Evolutionary conservation across 257 asterid species (phyloP), one percentile per base, ranked within the genome.

Genomic region (Oldenlandia corymbosa): DNA sequence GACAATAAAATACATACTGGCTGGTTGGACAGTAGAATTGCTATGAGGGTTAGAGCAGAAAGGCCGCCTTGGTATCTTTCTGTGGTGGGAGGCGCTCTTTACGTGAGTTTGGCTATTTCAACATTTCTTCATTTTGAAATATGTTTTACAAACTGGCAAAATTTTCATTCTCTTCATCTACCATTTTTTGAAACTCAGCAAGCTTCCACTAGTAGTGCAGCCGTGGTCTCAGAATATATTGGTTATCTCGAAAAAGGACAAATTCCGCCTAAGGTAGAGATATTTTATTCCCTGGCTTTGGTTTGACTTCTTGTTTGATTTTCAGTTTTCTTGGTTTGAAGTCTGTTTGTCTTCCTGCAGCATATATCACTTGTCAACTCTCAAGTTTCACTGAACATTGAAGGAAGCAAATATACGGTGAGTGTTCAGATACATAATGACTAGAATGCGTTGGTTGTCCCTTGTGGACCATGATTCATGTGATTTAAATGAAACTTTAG

Each of bases 1-100:
- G 99, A 87, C 45, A 93, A 93, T 80, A 93, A 84, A 79, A 90
- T 93, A 74, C 99, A 93, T 71, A 93, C 99, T 14, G 99, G 99
- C 66, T 93, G 99, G 99, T 80, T 93, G 67, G 99, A 93, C 77
- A 93, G 97, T 79, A 85, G 99, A 87, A 93, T 93, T 68, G 99
- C 99, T 0, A 93, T 93, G 99, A 84, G 99, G 83, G 99, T 93
- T 77, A 83, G 97, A 84, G 99, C 99, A 47, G 99, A 93, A 83
- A 79, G 99, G 67, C 99, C 99, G 65, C 95, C 96, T 67, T 93
- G 99, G 99, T 93, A 93, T 81, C 90, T 90, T 64, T 93, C 99
- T 8, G 99, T 93, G 43, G 97, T 90, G 53, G 99, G 97, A 65
- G 99, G 99, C 58, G 96, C 97, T 68, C 97, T 93, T 76, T 90